Evolutionary conservation across 345 rosid species (phyloP).

Genomic region (Punica granatum): DNA sequence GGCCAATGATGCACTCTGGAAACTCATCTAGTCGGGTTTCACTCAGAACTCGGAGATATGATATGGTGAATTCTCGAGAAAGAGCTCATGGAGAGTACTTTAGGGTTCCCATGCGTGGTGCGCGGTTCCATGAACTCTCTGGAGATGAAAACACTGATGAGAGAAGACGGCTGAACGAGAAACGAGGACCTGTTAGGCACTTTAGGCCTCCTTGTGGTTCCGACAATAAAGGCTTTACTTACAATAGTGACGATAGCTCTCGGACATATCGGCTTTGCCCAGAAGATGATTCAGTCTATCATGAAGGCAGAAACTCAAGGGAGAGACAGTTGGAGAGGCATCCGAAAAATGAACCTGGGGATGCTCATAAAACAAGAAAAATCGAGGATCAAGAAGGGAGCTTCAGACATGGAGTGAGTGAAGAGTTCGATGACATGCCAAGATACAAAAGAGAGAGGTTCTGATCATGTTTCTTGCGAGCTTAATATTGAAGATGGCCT

Average conservation of each 20-base stretch:
- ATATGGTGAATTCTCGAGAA: conserved; percentile 53
- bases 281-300: conserved; percentile 33
- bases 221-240: conserved; percentile 31
- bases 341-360: conserved; percentile 44
- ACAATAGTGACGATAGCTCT: conserved; percentile 43
- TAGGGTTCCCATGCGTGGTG: conserved; percentile 40
- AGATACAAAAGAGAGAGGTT: conserved; percentile 56
- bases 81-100: conserved; percentile 50
- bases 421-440: conserved; percentile 44
- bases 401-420: conserved; percentile 42
- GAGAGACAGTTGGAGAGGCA: conserved; percentile 55
- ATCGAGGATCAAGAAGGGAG: conserved; percentile 59
- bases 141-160: conserved; percentile 43
- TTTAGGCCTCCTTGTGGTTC: conserved; percentile 55
- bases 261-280: conserved; percentile 44
- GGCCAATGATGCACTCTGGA: conserved; percentile 30
- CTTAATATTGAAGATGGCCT: conserved; percentile 10
- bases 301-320: conserved; percentile 46
- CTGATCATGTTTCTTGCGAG: conserved; percentile 17
- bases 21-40: conserved; percentile 52
- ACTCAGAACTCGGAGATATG: conserved; percentile 52
- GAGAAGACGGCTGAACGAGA: conserved; percentile 62
- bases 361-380: conserved; percentile 41
- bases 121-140: conserved; percentile 48
- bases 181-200: conserved; percentile 49